Conservation (phyloP, 768 basidiomycete genomes). For the Russula griseocarnosa region DNA sequence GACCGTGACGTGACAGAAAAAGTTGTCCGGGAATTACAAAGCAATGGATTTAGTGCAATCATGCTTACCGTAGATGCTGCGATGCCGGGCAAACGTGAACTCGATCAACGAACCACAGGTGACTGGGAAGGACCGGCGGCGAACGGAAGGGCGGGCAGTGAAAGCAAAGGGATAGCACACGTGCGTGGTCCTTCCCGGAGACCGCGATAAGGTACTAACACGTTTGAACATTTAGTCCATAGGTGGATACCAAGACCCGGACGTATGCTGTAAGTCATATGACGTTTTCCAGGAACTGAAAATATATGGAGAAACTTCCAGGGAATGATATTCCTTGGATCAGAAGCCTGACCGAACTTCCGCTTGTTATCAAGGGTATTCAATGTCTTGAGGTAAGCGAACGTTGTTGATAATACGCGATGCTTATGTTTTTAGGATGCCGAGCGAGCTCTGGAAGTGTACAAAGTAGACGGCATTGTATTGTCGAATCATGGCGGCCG, state of each 20-base stretch:
- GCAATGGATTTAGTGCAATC: slow-evolving; percentile 43
- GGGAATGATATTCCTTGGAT: slow-evolving; percentile 41
- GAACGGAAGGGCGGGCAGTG: slow-evolving; percentile 22
- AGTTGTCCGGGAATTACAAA: slow-evolving; percentile 38
- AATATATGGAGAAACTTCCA: slow-evolving; percentile 13
- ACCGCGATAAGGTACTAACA: slow-evolving; percentile 1
- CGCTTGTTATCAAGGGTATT: slow-evolving; percentile 45
- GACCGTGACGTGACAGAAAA: slow-evolving; percentile 40
- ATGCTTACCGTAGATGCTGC: slow-evolving; percentile 50
- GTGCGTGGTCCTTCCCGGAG: slow-evolving; percentile 23
- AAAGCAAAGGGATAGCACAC: slow-evolving; percentile 31
- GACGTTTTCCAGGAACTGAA: neutral
- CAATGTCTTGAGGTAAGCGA: slow-evolving; percentile 43
- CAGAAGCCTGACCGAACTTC: slow-evolving; percentile 39
- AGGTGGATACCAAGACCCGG: slow-evolving; percentile 35
- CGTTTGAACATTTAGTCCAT: slow-evolving; percentile 30
- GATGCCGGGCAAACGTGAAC: slow-evolving; percentile 42
- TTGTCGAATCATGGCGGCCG: slow-evolving; percentile 51
- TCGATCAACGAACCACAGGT: slow-evolving; percentile 36
- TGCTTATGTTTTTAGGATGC: slow-evolving; percentile 37
- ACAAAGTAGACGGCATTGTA: slow-evolving; percentile 45
- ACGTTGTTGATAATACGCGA: neutral
- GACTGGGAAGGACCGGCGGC: slow-evolving; percentile 31
- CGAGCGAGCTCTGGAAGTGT: slow-evolving; percentile 40
- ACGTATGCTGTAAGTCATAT: slow-evolving; percentile 33